Evolutionary conservation across 495 filamentous ascomycete species (phyloP).

Genomic region (Ramalina peruviana): DNA sequence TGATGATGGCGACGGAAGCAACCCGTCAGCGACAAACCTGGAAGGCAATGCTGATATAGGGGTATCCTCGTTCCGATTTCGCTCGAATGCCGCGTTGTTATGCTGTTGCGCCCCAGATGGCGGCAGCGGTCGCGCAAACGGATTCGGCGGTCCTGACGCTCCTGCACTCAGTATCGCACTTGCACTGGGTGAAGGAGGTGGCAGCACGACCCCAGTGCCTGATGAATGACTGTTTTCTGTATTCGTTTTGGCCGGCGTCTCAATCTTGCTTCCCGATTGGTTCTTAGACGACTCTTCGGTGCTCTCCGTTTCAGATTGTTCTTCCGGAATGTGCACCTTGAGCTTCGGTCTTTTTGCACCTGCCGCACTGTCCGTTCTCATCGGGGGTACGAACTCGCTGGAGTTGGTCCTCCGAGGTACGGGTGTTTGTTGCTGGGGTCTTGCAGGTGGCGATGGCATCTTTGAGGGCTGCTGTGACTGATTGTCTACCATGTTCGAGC

Average conservation of each 20-base stretch:
- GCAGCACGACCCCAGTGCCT: constrained; percentile 54
- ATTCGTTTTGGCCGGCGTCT: constrained; percentile 35
- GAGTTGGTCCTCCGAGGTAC: constrained; percentile 35
- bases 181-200: constrained; percentile 83
- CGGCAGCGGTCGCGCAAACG: constrained; percentile 73
- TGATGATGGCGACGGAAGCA: constrained; percentile 73
- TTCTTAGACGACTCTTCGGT: constrained; percentile 61
- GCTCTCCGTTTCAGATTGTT: constrained; percentile 70
- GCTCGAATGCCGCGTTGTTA: constrained; percentile 38
- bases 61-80: constrained; percentile 72
- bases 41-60: constrained; percentile 95
- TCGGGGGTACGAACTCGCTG: constrained; percentile 56
- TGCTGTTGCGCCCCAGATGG: constrained; percentile 19
- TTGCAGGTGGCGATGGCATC: constrained; percentile 34
- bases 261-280: constrained; percentile 45
- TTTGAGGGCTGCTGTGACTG: constrained; percentile 22
- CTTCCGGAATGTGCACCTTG: constrained; percentile 88
- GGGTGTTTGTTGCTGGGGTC: constrained; percentile 25
- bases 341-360: constrained; percentile 63
- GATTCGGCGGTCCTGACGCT: constrained; percentile 85
- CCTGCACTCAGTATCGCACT: constrained; percentile 79
- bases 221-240: constrained; percentile 44
- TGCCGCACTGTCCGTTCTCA: constrained; percentile 54
- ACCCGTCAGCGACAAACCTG: constrained; percentile 70
- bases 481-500: constrained; percentile 48